Conservation (phyloP, 176 grass and related monocot genomes). For the Themeda triandra region DNA sequence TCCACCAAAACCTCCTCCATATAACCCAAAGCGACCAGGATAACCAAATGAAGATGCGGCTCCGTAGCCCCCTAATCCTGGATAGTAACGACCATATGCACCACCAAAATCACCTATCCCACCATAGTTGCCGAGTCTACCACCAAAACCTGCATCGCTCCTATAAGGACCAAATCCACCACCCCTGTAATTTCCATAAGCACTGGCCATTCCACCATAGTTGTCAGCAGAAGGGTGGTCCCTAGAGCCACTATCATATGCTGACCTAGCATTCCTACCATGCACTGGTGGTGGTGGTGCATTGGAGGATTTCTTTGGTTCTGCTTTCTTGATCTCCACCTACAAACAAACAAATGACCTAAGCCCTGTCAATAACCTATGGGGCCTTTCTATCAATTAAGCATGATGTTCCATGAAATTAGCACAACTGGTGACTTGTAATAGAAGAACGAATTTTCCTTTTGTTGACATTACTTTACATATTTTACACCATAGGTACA, state of each 20-base stretch:
- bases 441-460: slow-evolving; percentile 24
- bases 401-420: slow-evolving; percentile 21
- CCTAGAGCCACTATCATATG: slow-evolving; percentile 75
- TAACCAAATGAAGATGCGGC: slow-evolving; percentile 49
- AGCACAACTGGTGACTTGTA: not conserved
- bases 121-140: slow-evolving; percentile 51
- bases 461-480: slow-evolving; percentile 23
- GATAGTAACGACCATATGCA: slow-evolving; percentile 59
- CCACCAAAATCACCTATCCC: slow-evolving; percentile 54
- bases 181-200: slow-evolving; percentile 44
- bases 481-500: not conserved
- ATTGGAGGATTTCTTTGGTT: slow-evolving; percentile 95
- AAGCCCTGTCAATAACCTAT: slow-evolving; percentile 46
- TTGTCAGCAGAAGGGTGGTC: slow-evolving; percentile 63
- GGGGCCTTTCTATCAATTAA: slow-evolving; percentile 35
- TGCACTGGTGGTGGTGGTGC: slow-evolving; percentile 31
- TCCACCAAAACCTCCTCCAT: slow-evolving; percentile 63
- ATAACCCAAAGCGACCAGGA: slow-evolving; percentile 50
- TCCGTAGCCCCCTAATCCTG: slow-evolving; percentile 60
- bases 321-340: slow-evolving; percentile 99
- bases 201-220: slow-evolving; percentile 27
- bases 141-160: slow-evolving; percentile 42
- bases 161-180: slow-evolving; percentile 58
- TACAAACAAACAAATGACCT: slow-evolving; percentile 89
- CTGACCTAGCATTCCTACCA: slow-evolving; percentile 74